Evolutionary conservation across 202 grass and related monocot genomes (phyloP).

Genomic region (Alloteropsis angusta): DNA sequence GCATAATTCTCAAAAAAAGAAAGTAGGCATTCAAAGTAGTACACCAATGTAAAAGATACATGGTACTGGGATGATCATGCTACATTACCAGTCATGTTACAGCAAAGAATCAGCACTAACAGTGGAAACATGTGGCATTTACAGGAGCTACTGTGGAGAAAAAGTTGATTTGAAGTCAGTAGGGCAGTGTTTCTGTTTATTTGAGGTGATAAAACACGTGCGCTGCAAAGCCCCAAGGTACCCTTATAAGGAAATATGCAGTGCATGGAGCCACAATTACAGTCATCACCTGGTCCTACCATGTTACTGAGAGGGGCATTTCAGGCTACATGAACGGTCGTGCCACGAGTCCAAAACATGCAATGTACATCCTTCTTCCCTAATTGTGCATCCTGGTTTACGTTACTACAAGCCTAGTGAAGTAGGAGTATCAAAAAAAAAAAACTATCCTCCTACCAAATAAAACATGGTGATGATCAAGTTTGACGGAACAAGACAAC

Average conservation of each 20-base stretch:
- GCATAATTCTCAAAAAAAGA: background rate
- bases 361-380: background rate
- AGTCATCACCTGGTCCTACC: background rate
- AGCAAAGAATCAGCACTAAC: constrained; percentile 1
- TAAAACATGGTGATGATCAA: background rate
- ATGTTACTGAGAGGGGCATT: background rate
- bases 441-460: background rate
- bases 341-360: background rate
- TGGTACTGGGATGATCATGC: background rate
- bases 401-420: background rate
- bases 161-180: background rate
- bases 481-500: background rate
- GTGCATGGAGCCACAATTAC: background rate
- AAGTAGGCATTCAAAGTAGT: constrained; percentile 4
- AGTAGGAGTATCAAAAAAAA: background rate
- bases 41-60: background rate
- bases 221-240: background rate
- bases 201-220: constrained; percentile 14
- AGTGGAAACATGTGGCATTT: background rate
- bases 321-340: background rate
- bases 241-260: constrained; percentile 19
- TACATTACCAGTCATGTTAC: constrained; percentile 14
- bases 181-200: background rate
- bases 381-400: background rate
- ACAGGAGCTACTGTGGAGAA: background rate